These are phyloP conservation scores for Xylaria longipes DNA, from an alignment of 495 filamentous ascomycete genomes.

Conservation along the genomic window DNA sequence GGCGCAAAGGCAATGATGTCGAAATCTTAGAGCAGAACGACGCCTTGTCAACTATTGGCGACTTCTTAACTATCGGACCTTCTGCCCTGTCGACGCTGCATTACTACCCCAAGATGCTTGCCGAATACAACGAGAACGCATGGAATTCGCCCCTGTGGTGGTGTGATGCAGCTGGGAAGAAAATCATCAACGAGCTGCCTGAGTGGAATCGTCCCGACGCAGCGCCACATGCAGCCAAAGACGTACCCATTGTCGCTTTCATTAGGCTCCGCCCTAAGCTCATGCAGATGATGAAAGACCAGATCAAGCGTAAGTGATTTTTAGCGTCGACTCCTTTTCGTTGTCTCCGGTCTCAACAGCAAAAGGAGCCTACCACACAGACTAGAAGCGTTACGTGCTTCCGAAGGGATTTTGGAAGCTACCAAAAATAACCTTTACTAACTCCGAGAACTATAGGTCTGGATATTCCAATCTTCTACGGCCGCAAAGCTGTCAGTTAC, in stretches of 20 bases:
- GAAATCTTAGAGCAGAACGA: slow-evolving; percentile 54
- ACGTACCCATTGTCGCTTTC: slow-evolving; percentile 13
- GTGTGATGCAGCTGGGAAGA: slow-evolving; percentile 5
- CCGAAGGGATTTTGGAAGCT: neutral
- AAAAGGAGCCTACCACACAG: neutral
- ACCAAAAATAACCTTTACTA: neutral
- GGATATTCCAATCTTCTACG: slow-evolving; percentile 52
- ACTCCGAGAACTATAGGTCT: slow-evolving; percentile 39
- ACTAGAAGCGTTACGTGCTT: neutral
- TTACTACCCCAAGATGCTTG: slow-evolving; percentile 53
- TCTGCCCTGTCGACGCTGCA: slow-evolving; percentile 42
- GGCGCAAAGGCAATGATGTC: slow-evolving; percentile 65
- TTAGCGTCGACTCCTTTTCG: neutral
- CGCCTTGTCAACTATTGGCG: slow-evolving; percentile 39
- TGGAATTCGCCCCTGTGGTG: slow-evolving; percentile 34
- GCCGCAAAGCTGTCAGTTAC: slow-evolving; percentile 45
- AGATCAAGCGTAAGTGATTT: slow-evolving; percentile 16
- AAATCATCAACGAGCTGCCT: slow-evolving; percentile 8
- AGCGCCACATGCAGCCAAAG: slow-evolving; percentile 17
- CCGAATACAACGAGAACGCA: slow-evolving; percentile 45
- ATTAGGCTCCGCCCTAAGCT: neutral
- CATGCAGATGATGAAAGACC: neutral
- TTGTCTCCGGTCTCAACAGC: neutral
- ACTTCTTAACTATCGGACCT: slow-evolving; percentile 51
- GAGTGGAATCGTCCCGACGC: slow-evolving; percentile 28